Evolutionary conservation across 2,329 filamentous ascomycete species (phyloP).

Genomic region (Colletotrichum eremochloae): DNA sequence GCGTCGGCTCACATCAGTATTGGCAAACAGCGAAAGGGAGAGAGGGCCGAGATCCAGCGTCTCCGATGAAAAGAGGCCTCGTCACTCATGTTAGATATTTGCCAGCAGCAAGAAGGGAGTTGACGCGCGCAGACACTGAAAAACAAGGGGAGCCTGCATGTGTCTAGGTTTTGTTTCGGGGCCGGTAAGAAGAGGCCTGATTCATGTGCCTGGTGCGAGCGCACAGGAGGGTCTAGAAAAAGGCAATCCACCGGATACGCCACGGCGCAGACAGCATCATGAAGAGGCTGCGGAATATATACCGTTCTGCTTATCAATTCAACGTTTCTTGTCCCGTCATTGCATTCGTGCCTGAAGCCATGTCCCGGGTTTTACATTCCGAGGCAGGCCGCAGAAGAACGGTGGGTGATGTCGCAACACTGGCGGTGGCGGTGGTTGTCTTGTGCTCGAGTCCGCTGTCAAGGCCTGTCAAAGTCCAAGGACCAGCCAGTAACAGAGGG

Average conservation of each 20-base stretch:
- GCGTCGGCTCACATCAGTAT: not conserved
- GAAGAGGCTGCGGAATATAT: slow-evolving; percentile 16
- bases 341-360: not conserved
- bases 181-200: slow-evolving; percentile 8
- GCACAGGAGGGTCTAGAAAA: slow-evolving; percentile 1
- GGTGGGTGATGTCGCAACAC: not conserved
- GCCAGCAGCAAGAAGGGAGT: slow-evolving; percentile 11
- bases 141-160: slow-evolving; percentile 6
- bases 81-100: slow-evolving; percentile 16
- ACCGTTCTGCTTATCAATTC: slow-evolving; percentile 3
- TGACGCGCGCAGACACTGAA: slow-evolving; percentile 2
- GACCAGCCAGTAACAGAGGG: not conserved
- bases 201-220: slow-evolving; percentile 10
- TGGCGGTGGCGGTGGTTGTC: not conserved
- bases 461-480: not conserved
- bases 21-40: not conserved
- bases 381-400: not conserved
- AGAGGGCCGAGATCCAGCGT: not conserved
- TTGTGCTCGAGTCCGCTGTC: not conserved
- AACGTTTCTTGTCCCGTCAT: not conserved
- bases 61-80: not conserved
- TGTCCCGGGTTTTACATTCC: too few species aligned
- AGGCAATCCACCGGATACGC: not conserved
- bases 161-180: slow-evolving; percentile 12
- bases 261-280: slow-evolving; percentile 14